Evolutionary conservation across 345 rosid species (phyloP).

Genomic region (Hirschfeldia incana): DNA sequence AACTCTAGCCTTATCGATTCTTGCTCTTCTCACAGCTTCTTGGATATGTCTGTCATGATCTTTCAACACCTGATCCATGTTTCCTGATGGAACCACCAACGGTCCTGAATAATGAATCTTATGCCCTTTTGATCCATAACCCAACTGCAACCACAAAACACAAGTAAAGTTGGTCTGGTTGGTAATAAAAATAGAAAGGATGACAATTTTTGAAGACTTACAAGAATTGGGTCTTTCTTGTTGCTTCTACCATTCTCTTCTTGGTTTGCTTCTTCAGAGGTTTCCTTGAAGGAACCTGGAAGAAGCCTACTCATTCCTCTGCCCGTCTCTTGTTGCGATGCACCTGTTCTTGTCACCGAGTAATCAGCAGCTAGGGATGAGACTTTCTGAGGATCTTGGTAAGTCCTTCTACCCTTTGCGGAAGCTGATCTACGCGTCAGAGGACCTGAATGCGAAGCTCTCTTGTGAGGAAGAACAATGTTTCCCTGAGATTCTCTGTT

Average conservation of each 20-base stretch:
- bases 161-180: slow-evolving; percentile 15
- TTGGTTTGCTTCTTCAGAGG: slow-evolving; percentile 66
- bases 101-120: slow-evolving; percentile 98
- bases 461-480: slow-evolving; percentile 50
- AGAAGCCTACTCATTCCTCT: slow-evolving; percentile 73
- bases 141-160: slow-evolving; percentile 51
- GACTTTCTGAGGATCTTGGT: slow-evolving; percentile 65
- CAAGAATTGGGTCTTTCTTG: slow-evolving; percentile 79
- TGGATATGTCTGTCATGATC: slow-evolving; percentile 97
- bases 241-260: slow-evolving; percentile 62
- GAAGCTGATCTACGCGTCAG: slow-evolving; percentile 78
- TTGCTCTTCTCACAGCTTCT: slow-evolving; percentile 88
- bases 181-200: not conserved
- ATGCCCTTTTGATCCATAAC: slow-evolving; percentile 88
- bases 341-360: slow-evolving; percentile 59
- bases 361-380: slow-evolving; percentile 62
- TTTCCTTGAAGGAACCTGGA: slow-evolving; percentile 92
- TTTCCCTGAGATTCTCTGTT: slow-evolving; percentile 60
- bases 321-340: slow-evolving; percentile 55
- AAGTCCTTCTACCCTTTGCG: slow-evolving; percentile 62
- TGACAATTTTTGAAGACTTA: slow-evolving; percentile 41
- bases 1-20: slow-evolving; percentile 81
- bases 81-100: slow-evolving; percentile 76
- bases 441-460: slow-evolving; percentile 95
- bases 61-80: slow-evolving; percentile 88